A percentile compares a stretch with the other conserved stretches of the same genome.
Evolutionary conservation across 176 grass and related monocot species (phyloP).

Genomic region (Oryza rufipogon): DNA sequence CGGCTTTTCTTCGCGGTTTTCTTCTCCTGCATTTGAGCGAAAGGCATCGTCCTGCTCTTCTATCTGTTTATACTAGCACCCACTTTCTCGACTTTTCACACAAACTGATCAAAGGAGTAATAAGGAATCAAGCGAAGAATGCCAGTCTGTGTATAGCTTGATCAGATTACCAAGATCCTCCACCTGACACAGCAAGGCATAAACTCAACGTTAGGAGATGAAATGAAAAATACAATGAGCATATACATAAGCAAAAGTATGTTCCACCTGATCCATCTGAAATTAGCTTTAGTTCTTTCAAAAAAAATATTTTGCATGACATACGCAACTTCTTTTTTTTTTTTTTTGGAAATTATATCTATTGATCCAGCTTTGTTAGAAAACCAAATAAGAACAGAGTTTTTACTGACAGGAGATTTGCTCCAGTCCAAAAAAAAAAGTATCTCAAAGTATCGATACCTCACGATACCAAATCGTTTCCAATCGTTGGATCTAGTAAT

Average conservation of each 20-base stretch:
- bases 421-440: too few species aligned
- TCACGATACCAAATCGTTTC: too few species aligned
- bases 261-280: not conserved
- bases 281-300: not conserved
- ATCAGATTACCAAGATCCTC: conserved; percentile 83
- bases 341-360: not conserved
- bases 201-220: not conserved
- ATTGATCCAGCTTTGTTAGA: too few species aligned
- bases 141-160: conserved; percentile 73
- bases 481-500: too few species aligned
- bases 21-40: not conserved
- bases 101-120: conserved; percentile 88
- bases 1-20: not conserved
- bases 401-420: too few species aligned
- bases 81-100: conserved; percentile 71
- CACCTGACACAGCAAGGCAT: conserved; percentile 47
- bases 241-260: not conserved
- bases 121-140: conserved; percentile 75
- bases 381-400: too few species aligned
- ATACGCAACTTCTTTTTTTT: not conserved
- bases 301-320: not conserved
- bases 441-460: too few species aligned
- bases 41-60: not conserved
- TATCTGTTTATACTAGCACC: conserved; percentile 39
- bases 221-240: not conserved